These are phyloP conservation scores for Barbatosphaeria neglecta DNA, from an alignment of 495 filamentous ascomycete species.

Conservation along the genomic window DNA sequence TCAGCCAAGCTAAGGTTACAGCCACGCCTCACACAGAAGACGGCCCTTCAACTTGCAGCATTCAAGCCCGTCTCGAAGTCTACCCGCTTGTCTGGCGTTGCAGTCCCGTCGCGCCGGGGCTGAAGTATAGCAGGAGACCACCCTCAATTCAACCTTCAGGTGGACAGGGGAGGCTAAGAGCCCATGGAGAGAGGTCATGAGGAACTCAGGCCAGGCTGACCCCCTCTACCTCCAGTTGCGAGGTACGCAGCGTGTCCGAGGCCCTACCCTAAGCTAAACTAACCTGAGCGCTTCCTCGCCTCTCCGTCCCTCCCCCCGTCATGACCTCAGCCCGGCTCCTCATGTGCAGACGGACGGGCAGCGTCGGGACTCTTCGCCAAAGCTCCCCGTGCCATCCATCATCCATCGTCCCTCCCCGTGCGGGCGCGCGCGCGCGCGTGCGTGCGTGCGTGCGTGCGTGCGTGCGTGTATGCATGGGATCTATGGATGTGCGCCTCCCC, in stretches of 20 bases:
- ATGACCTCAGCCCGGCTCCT: not conserved
- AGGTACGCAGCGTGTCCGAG: not conserved
- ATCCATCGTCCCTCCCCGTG: too few species aligned
- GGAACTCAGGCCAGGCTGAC: too few species aligned
- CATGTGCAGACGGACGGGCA: not conserved
- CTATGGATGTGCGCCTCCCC: not conserved
- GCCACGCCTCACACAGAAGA: not conserved
- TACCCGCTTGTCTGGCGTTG: not conserved
- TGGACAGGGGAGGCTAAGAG: not conserved
- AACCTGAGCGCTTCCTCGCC: not conserved
- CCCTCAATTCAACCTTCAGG: too few species aligned
- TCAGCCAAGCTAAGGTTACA: not conserved
- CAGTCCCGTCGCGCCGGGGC: not conserved
- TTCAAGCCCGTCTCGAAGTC: not conserved
- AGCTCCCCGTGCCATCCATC: too few species aligned
- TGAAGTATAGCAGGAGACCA: not conserved
- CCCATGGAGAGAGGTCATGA: not conserved
- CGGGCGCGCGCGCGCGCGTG: too few species aligned
- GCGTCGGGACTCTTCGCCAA: too few species aligned
- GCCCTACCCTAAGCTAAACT: not conserved
- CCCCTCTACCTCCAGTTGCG: too few species aligned
- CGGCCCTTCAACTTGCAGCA: not conserved
- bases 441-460: not conserved
- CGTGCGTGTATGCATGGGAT: not conserved
- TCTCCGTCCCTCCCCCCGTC: not conserved